Base-by-base conservation (phyloP, 805 yeast species). In the Teunomyces panamensis region DNA sequence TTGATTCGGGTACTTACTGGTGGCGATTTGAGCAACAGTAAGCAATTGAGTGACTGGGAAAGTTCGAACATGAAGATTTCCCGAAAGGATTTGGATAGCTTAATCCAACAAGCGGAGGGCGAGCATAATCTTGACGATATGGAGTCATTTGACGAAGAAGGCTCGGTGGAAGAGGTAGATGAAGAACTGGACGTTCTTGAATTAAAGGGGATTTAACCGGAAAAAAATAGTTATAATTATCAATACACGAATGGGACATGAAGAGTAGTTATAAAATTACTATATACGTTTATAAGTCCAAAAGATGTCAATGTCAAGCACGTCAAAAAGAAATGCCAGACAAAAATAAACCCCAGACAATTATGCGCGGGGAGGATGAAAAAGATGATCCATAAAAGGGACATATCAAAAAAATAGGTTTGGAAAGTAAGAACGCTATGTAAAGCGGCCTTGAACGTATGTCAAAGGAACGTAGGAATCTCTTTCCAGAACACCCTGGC, bases 1-100 rank as follows among this genome's bases (percentile, higher is more conserved):
- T 78, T 82, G 50, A 80, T 82, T 28, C 64, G 85, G 47, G 78
- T 80, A 0, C 67, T 82, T 26, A 81, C 87, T 0, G 86, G 87
- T 32, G 81, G 82, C 1, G 79, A 70, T 52, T 50, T 69, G 46
- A 54, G 58, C n/a, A 58, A 56, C 45, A 49, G 63, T 30, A 53
- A 60, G 27, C 69, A 65, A 35, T 49, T 69, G 11, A 64, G 63
- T 46, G 62, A 64, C 29, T 73, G 78, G 78, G 77, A 71, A 52
- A 61, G 63, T 26, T 50, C 58, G 28, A 63, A 69, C 44, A 50
- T 67, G 17, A 60, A 59, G 35, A 47, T 64, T 28, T 50, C 63
- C 3, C 48, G 45, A 3, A 53, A 55, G 9, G 69, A 64, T 26
- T 52, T 59, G 16, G 58, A 58, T 4, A 56, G 54, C n/a, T 46